Percentiles rank a stretch among this genome's conserved stretches.
Evolutionary conservation across 2,329 filamentous ascomycete species (phyloP).

Genomic region (Penicillium sp.): DNA sequence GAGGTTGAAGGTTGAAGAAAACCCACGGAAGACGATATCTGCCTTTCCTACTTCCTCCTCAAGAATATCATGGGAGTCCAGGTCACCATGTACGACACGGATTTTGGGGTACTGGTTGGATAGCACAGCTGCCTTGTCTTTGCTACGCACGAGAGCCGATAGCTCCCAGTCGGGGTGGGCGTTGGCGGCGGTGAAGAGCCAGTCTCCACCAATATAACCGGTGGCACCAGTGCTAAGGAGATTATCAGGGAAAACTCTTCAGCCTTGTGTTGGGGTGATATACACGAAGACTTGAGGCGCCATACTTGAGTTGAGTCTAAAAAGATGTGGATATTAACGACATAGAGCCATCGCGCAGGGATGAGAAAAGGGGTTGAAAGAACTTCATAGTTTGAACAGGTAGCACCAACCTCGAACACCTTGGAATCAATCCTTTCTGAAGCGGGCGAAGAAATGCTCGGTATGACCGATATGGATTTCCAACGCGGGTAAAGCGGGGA

Average conservation of each 20-base stretch:
- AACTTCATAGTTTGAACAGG: too few species aligned
- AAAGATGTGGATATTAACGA: too few species aligned
- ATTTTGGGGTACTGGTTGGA: conserved; percentile 43
- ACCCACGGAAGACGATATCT: conserved; percentile 48
- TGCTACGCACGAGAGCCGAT: conserved; percentile 46
- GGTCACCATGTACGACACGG: conserved; percentile 45
- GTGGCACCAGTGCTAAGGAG: conserved; percentile 51
- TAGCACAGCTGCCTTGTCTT: conserved; percentile 44
- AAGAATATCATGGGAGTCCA: conserved; percentile 44
- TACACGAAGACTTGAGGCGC: conserved; percentile 33
- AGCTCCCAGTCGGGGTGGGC: conserved; percentile 52
- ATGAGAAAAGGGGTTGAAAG: too few species aligned
- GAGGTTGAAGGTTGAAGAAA: not conserved
- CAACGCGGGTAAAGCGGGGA: too few species aligned
- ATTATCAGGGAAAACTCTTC: conserved; percentile 13
- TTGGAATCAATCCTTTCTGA: too few species aligned
- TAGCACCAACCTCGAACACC: too few species aligned
- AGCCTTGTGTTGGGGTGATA: conserved; percentile 18
- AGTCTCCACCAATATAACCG: conserved; percentile 57
- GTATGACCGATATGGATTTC: too few species aligned
- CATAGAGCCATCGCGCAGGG: too few species aligned
- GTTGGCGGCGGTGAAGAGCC: conserved; percentile 48
- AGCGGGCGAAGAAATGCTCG: too few species aligned
- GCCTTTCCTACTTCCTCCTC: conserved; percentile 48
- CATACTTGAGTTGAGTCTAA: not conserved